Evolutionary conservation across 768 basidiomycete species (phyloP), one percentile per base, ranked within the genome.

Genomic region (Russula emetica): DNA sequence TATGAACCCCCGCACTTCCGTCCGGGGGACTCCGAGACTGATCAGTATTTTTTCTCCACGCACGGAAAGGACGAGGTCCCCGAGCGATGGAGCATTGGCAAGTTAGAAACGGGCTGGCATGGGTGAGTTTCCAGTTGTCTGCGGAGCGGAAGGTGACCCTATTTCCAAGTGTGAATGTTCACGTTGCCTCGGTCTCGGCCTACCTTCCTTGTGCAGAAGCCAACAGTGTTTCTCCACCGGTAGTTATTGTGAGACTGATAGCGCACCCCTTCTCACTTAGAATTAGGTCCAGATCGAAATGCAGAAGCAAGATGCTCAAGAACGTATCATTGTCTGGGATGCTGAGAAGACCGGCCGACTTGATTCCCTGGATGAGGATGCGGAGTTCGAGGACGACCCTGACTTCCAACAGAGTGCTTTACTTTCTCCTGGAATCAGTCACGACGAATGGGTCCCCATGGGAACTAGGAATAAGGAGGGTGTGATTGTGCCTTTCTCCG

Each of bases 1-100:
- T 95, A 95, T 69, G 89, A 95, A 71, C 93, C 93, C 6, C 89
- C 88, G 0, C 77, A 86, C 72, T 94, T 94, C 70, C 80, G 82
- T 61, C 75, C 87, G 5, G 90, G 85, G 0, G 90, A 94, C 70
- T 75, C 76, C 6, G 78, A 85, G n/a, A 82, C 81, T 65, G 85
- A 92, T 71, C 88, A 78, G 62, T 92, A 88, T 84, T 89, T 83
- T 70, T 89, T 94, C 71, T 85, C 87, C 70, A 94, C 92, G 0
- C 92, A 92, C 70, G 80, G 81, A 68, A 70, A 82, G 30, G 79
- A 81, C 36, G 92, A 94, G 75, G 76, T 82, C 6, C 92, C 92
- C 2, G 90, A 93, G 68, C 83, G 82, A 63, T 86, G 82, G 72
- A 84, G 77, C 61, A 75, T 92, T 28, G 91, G 92, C 5, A 79